Base-by-base conservation (phyloP, 1,139 yeast genomes). In the Candida albicans region DNA sequence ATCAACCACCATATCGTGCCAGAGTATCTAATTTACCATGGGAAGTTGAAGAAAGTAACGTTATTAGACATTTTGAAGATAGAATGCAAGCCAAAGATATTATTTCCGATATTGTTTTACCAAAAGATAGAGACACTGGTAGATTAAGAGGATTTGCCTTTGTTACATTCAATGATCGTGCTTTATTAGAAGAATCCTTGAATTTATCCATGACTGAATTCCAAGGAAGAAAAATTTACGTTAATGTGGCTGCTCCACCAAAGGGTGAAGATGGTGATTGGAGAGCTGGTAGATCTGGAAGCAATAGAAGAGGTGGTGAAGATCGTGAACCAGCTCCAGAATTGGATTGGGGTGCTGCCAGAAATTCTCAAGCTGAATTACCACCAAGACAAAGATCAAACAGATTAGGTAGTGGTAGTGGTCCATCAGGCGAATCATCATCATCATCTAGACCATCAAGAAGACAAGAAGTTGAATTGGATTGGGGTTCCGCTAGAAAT, bases 201-300 rank as follows among this genome's bases (percentile, higher is more conserved):
- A 71, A 73, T 42, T 77, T 86, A 58, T 77, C 83, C 49, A 82
- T 81, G 55, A 65, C 81, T 45, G 83, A 79, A 50, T 73, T 88
- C 58, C 77, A 78, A 48, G 95, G 90, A 44, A 84, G 96, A 70
- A 81, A 82, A 56, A 79, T 89, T 51, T 87, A 81, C 54, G 88
- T 95, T 45, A 81, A 83, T 53, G 98, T 93, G 46, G 97, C 98
- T 41, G 96, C 95, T 47, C 95, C 95, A 50, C 84, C 79, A 55
- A 82, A 73, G 56, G 70, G 64, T 18, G 69, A 70, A 44, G 77
- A 73, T 43, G 64, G 70, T 54, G 77, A 71, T 59, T 73, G 78
- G 78, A 67, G 71, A 58, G 58, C 68, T 12, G 58, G 66, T 44
- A 65, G 82, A 65, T 58, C 72, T 45, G 75, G 76, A 15, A 56